Conservation (phyloP, 2,329 filamentous ascomycete genomes). For the Venturiaceae sp. region DNA sequence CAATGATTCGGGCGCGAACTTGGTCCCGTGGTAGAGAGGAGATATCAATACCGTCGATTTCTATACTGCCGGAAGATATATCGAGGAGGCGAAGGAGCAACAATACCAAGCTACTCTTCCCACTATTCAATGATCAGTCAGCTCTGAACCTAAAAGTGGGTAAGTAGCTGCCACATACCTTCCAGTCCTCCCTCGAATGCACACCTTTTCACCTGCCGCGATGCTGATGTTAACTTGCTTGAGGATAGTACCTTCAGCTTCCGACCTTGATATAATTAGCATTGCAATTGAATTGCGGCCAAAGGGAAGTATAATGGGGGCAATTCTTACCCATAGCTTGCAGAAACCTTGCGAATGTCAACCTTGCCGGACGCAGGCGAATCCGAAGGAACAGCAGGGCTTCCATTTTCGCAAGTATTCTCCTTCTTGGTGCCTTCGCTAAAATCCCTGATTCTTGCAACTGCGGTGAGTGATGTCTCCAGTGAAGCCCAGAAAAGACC, state of each 20-base stretch:
- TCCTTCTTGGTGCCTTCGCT: neutral
- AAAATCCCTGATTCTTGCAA: neutral
- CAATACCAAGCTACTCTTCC: constrained; percentile 32
- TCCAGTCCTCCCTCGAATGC: constrained; percentile 23
- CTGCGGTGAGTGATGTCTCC: neutral
- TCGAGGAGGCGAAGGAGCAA: constrained; percentile 32
- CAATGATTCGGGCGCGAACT: constrained; percentile 40
- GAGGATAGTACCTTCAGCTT: neutral
- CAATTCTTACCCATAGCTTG: neutral
- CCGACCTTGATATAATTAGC: no score
- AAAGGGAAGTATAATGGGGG: no score
- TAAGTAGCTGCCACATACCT: constrained; percentile 12
- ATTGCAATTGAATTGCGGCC: neutral
- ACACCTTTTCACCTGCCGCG: constrained; percentile 20
- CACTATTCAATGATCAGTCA: constrained; percentile 12
- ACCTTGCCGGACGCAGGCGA: neutral
- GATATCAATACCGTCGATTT: constrained; percentile 35
- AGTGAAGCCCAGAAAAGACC: neutral
- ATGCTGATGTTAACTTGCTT: constrained; percentile 18
- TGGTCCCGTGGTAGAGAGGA: constrained; percentile 28
- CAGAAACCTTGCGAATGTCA: neutral
- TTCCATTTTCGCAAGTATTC: neutral
- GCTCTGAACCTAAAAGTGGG: neutral
- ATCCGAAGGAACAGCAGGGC: no score
- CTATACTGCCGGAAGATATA: constrained; percentile 32